Conservation (phyloP, 306 rosid genomes). For the Quercus berberidifolia region DNA sequence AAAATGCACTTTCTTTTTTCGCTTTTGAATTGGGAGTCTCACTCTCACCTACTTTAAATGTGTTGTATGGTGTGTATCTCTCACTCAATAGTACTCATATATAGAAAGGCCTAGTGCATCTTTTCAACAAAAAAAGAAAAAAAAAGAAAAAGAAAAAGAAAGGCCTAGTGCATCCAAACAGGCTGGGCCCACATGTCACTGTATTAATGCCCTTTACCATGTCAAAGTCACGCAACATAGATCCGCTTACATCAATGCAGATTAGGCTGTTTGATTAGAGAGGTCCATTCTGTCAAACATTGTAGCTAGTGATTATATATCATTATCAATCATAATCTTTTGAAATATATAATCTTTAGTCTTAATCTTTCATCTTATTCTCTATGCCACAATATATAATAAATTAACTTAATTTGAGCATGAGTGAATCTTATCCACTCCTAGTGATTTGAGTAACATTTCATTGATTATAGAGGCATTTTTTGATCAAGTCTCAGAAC, state of each 20-base stretch:
- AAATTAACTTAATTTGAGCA: too few species aligned
- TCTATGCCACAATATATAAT: too few species aligned
- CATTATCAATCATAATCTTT: too few species aligned
- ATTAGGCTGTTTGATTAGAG: conserved; percentile 5
- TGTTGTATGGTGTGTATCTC: conserved; percentile 35
- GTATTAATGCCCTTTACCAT: background rate
- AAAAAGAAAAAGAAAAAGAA: background rate
- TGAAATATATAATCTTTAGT: too few species aligned
- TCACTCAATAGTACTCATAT: conserved; percentile 27
- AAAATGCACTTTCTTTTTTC: conserved; percentile 18
- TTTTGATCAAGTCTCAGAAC: too few species aligned
- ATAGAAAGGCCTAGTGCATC: conserved; percentile 36
- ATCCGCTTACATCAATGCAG: conserved; percentile 18
- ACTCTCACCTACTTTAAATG: conserved; percentile 29
- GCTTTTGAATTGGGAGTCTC: conserved; percentile 30
- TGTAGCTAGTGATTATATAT: background rate
- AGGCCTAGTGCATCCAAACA: conserved; percentile 26
- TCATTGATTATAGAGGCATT: too few species aligned
- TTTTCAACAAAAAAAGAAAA: too few species aligned
- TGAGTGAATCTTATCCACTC: too few species aligned
- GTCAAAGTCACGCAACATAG: conserved; percentile 19
- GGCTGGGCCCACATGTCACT: too few species aligned
- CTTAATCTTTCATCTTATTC: too few species aligned
- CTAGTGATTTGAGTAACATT: too few species aligned
- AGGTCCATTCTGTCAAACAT: background rate